phyloP scores from a whole-genome alignment of 805 yeast genomes.

The Pichia cephalocereana region DNA sequence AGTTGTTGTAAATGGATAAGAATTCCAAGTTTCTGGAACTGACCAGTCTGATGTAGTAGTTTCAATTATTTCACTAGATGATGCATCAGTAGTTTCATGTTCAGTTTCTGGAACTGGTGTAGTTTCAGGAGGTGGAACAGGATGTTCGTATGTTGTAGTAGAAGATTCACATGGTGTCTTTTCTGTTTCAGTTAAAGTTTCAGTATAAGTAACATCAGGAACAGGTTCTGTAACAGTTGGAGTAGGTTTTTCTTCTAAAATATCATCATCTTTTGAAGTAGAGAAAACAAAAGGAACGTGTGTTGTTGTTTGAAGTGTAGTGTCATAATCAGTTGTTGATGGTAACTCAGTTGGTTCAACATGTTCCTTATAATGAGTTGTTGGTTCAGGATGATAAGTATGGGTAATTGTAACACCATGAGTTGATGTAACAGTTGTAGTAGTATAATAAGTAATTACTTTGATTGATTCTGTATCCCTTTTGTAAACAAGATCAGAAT shows the following conservation, averaged over 20 bases:
- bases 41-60: background rate
- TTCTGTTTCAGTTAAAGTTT: background rate
- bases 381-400: background rate
- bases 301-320: background rate
- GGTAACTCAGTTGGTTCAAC: background rate
- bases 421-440: conserved; percentile 10
- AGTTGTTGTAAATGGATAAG: conserved; percentile 3
- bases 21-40: conserved; percentile 5
- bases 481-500: background rate
- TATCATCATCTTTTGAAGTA: background rate
- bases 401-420: background rate
- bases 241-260: background rate
- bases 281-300: background rate
- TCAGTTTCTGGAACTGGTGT: background rate
- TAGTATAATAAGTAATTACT: conserved; percentile 6
- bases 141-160: background rate
- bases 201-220: background rate
- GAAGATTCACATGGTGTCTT: background rate
- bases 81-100: background rate
- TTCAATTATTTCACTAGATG: background rate
- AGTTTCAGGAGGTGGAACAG: background rate
- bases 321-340: background rate
- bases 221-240: background rate
- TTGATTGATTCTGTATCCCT: background rate
- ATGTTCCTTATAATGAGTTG: background rate